These are phyloP conservation scores for Talaromyces atroroseus DNA, from an alignment of 2,329 filamentous ascomycete species.

Conservation along the genomic window DNA sequence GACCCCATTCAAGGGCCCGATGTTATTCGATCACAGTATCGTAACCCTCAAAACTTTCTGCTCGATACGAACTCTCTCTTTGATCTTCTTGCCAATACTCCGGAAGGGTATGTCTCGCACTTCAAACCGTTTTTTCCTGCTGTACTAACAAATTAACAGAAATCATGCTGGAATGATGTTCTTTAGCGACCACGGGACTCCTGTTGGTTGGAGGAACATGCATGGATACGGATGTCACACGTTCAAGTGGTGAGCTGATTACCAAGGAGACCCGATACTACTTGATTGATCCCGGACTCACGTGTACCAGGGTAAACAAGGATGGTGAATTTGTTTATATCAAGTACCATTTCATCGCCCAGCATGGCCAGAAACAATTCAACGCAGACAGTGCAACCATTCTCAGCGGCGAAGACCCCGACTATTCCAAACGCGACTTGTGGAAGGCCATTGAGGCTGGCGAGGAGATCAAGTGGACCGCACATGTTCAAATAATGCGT, in stretches of 20 bases:
- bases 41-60: constrained; percentile 46
- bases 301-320: constrained; percentile 36
- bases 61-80: constrained; percentile 47
- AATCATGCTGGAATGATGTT: constrained; percentile 49
- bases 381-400: constrained; percentile 41
- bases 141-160: constrained; percentile 15
- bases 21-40: constrained; percentile 45
- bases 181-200: constrained; percentile 49
- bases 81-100: constrained; percentile 46
- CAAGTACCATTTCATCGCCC: constrained; percentile 47
- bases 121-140: no score
- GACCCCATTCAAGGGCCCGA: constrained; percentile 45
- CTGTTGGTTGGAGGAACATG: constrained; percentile 40
- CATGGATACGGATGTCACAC: constrained; percentile 45
- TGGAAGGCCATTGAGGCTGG: constrained; percentile 42
- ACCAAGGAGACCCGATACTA: no score
- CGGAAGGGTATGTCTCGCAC: constrained; percentile 35
- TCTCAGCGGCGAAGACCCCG: constrained; percentile 46
- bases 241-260: constrained; percentile 39
- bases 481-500: constrained; percentile 43
- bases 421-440: constrained; percentile 46
- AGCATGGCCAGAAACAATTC: constrained; percentile 46
- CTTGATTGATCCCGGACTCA: no score
- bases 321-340: constrained; percentile 48
- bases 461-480: constrained; percentile 40